Percentiles rank a stretch among this genome's conserved stretches.
Conservation (phyloP, 2,329 filamentous ascomycete species). For the Paracorniculantispora psalliotae region DNA sequence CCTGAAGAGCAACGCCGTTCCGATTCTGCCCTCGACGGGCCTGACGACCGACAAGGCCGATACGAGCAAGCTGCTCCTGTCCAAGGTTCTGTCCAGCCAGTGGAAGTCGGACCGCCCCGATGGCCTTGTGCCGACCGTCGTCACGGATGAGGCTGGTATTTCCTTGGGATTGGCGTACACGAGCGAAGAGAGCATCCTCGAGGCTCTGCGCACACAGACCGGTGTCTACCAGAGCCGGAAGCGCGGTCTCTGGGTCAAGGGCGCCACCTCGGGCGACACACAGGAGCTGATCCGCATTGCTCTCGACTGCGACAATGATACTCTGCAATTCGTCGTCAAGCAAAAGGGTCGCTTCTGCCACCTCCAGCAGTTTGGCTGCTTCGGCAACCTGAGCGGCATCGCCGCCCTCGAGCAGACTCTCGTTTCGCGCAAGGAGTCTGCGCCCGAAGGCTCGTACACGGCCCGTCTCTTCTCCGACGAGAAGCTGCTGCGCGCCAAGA, state of each 20-base stretch:
- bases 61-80: slow-evolving; percentile 51
- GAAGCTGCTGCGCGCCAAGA: slow-evolving; percentile 87
- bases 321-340: slow-evolving; percentile 80
- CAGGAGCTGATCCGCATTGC: slow-evolving; percentile 83
- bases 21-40: slow-evolving; percentile 65
- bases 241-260: slow-evolving; percentile 94
- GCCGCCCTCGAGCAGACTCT: slow-evolving; percentile 84
- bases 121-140: slow-evolving; percentile 81
- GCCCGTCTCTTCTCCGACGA: slow-evolving; percentile 87
- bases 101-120: slow-evolving; percentile 80
- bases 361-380: slow-evolving; percentile 85
- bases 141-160: slow-evolving; percentile 80
- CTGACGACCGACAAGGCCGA: slow-evolving; percentile 66
- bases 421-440: slow-evolving; percentile 71
- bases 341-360: slow-evolving; percentile 95
- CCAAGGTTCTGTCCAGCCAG: slow-evolving; percentile 65
- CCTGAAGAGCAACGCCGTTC: slow-evolving; percentile 54
- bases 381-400: slow-evolving; percentile 77
- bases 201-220: slow-evolving; percentile 70
- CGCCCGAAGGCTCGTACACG: slow-evolving; percentile 88
- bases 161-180: slow-evolving; percentile 92
- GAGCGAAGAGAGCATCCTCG: slow-evolving; percentile 81
- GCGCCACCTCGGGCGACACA: slow-evolving; percentile 86
- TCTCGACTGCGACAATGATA: slow-evolving; percentile 91
- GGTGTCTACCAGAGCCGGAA: slow-evolving; percentile 97